Base-by-base conservation (phyloP, 108 stramenopile genomes). In the Poteriospumella lacustris region DNA sequence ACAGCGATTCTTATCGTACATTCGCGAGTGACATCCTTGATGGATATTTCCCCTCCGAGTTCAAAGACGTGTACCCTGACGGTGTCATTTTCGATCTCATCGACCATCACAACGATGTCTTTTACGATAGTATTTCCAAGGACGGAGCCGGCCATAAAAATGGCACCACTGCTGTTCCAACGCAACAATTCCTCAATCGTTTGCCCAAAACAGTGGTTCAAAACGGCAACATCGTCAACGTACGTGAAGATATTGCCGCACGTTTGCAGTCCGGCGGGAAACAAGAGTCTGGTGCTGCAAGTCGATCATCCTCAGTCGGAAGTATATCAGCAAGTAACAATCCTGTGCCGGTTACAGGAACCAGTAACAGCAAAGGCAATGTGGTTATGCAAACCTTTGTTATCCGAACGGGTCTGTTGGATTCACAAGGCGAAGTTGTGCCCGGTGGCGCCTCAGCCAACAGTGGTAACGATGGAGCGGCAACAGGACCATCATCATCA, bases 1-100 rank as follows among this genome's bases (percentile, higher is more conserved):
- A 0, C 39, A 15, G 28, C 24, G 59, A 64, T 1, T 1, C 12
- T 24, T 68, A 80, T 76, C 29, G 26, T 36, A 42, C 39, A n/a
- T 84, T 81, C 67, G 77, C 80, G 15, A 15, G 31, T 1, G 84
- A 85, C 76, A 69, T 85, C 0, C 34, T 79, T 42, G 84, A 85
- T 68, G 84, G 84, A 19, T 85, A 75, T 58, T 85, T 85, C 64
- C 84, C 84, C 9, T 24, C 42, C 0, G 84, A 82, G 76, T 79
- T 81, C 59, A 58, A 68, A 58, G 56, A 44, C n/a, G 1, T 0
- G 0, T 73, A 59, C 44, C 81, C 84, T 15, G 68, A 82, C 43
- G 84, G 84, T 26, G 81, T 85, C 28, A n/a, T 73, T n/a, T 42
- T 85, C 29, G 68, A 85, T 5, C 28, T 85, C 39, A 1, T 39